Conservation (phyloP, 1,284 basidiomycete genomes). For the Grifola frondosa region DNA sequence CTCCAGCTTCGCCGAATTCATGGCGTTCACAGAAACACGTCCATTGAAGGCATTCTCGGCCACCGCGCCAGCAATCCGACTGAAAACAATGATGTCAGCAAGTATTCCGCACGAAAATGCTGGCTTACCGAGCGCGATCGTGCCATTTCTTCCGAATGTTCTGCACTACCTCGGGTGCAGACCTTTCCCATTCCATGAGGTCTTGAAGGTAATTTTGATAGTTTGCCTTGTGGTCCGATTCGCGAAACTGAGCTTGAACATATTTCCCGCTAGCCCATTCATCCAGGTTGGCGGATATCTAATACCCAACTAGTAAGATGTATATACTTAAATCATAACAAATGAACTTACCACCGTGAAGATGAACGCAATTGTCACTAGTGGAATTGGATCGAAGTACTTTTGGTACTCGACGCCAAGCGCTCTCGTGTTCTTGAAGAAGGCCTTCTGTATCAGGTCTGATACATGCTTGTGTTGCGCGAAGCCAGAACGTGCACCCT, state of each 20-base stretch:
- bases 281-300: constrained; percentile 2
- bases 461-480: background rate
- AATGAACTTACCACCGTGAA: constrained; percentile 2
- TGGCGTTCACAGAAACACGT: background rate
- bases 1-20: background rate
- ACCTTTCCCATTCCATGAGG: background rate
- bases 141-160: constrained; percentile 4
- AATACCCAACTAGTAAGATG: background rate
- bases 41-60: background rate
- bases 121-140: constrained; percentile 1
- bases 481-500: background rate
- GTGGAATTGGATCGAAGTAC: constrained; percentile 2
- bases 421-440: background rate
- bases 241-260: background rate
- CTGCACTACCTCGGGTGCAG: background rate
- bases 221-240: background rate
- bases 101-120: background rate
- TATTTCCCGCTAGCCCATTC: background rate
- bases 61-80: background rate
- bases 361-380: background rate
- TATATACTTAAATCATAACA: background rate
- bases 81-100: background rate
- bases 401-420: background rate
- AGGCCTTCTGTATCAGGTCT: background rate
- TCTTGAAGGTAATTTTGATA: background rate